phyloP scores from a whole-genome alignment of 495 filamentous ascomycete genomes.

The Schizothecium vesticola region DNA sequence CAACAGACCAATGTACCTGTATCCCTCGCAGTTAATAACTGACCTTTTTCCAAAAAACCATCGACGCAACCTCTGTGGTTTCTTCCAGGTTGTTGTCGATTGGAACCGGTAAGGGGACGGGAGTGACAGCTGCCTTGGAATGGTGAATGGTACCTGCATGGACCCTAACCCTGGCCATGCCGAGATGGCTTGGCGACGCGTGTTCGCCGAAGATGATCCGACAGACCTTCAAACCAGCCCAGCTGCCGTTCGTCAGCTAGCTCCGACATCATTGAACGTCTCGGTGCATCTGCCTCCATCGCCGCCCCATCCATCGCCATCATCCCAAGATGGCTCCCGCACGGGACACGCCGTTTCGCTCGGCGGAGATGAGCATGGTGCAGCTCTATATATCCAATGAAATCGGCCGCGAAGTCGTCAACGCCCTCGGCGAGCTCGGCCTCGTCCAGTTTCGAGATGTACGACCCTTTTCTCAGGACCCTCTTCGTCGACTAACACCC shows the following conservation, averaged over 20 bases:
- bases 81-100: not conserved
- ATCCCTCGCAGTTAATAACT: not conserved
- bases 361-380: slow-evolving; percentile 99
- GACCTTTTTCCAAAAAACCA: not conserved
- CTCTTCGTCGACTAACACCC: not conserved
- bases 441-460: slow-evolving; percentile 97
- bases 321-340: slow-evolving; percentile 45
- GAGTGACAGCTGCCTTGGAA: not conserved
- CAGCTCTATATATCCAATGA: slow-evolving; percentile 99
- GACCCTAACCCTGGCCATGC: not conserved
- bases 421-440: slow-evolving; percentile 90
- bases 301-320: slow-evolving; percentile 11
- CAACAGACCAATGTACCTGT: not conserved
- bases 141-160: not conserved
- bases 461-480: slow-evolving; percentile 30
- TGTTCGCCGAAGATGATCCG: not conserved
- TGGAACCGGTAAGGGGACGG: not conserved
- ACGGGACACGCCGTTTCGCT: slow-evolving; percentile 96
- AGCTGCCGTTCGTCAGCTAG: slow-evolving; percentile 3
- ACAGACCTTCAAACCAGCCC: not conserved
- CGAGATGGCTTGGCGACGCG: not conserved
- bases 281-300: slow-evolving; percentile 10
- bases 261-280: not conserved
- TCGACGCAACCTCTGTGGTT: not conserved
- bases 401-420: slow-evolving; percentile 95